Conservation (phyloP, 2,329 filamentous ascomycete genomes). For the Beauveria brongniartii region DNA sequence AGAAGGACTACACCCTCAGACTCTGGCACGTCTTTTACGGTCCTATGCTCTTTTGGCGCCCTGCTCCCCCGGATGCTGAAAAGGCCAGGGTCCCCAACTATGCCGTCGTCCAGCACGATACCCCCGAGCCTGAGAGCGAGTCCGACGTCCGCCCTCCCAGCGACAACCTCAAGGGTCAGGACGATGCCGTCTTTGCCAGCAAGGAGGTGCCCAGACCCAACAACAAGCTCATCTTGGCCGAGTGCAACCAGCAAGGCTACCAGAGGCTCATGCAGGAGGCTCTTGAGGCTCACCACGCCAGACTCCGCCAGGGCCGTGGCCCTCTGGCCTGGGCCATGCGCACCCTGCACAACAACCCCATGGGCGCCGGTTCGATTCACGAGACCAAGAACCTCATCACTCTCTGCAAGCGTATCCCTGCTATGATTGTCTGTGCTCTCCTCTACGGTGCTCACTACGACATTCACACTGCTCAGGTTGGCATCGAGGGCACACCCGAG, state of each 20-base stretch:
- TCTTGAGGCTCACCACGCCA: conserved; percentile 50
- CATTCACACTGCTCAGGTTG: conserved; percentile 68
- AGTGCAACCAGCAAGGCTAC: conserved; percentile 47
- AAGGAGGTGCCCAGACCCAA: conserved; percentile 26
- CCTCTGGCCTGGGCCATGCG: conserved; percentile 82
- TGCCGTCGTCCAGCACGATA: conserved; percentile 62
- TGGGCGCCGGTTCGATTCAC: conserved; percentile 66
- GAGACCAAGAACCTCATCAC: conserved; percentile 63
- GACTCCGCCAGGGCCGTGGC: conserved; percentile 53
- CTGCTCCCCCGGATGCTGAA: conserved; percentile 43
- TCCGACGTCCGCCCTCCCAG: conserved; percentile 10
- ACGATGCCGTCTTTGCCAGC: conserved; percentile 23
- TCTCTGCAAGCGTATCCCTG: conserved; percentile 58
- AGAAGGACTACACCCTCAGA: conserved; percentile 56
- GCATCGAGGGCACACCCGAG: conserved; percentile 63
- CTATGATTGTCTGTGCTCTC: conserved; percentile 51
- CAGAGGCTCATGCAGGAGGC: conserved; percentile 52
- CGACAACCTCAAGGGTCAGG: conserved; percentile 19
- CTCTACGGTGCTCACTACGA: conserved; percentile 77
- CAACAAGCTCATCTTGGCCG: conserved; percentile 36
- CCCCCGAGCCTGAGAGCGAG: conserved; percentile 27
- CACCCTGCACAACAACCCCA: conserved; percentile 62
- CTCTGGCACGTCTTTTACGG: conserved; percentile 56
- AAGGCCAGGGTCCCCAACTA: conserved; percentile 62
- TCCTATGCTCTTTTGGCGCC: conserved; percentile 56